Evolutionary conservation across 2,329 filamentous ascomycete species (phyloP).

Genomic region (Chlorencoelia australis): DNA sequence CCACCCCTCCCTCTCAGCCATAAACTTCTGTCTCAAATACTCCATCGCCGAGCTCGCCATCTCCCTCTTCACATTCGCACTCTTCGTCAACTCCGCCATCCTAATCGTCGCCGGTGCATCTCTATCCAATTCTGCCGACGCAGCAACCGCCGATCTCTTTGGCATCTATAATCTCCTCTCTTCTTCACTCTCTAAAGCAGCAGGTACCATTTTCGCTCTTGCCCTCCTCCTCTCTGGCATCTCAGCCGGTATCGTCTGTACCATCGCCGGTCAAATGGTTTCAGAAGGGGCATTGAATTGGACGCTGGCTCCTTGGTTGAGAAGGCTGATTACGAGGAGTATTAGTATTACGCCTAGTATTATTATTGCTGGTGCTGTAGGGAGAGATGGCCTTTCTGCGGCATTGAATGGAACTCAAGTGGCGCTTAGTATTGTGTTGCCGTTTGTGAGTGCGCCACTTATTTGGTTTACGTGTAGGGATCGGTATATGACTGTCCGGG

Average conservation of each 20-base stretch:
- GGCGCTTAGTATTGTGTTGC: slow-evolving; percentile 65
- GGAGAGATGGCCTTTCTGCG: slow-evolving; percentile 56
- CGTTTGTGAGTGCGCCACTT: slow-evolving; percentile 72
- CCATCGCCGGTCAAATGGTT: slow-evolving; percentile 83
- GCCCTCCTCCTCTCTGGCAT: slow-evolving; percentile 72
- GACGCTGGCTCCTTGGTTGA: slow-evolving; percentile 66
- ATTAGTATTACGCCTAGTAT: slow-evolving; percentile 78
- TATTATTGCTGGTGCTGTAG: slow-evolving; percentile 72
- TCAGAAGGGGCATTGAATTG: slow-evolving; percentile 72
- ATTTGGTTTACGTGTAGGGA: slow-evolving; percentile 77
- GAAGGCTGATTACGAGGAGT: slow-evolving; percentile 64
- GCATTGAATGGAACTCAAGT: slow-evolving; percentile 73
- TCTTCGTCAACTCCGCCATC: slow-evolving; percentile 78
- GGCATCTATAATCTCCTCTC: slow-evolving; percentile 67
- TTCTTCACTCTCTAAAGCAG: slow-evolving; percentile 57
- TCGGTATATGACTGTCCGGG: slow-evolving; percentile 59
- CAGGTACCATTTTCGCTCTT: slow-evolving; percentile 75
- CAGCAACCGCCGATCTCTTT: slow-evolving; percentile 67
- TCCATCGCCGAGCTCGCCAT: slow-evolving; percentile 60
- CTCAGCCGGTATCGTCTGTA: slow-evolving; percentile 78
- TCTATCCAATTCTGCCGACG: slow-evolving; percentile 49
- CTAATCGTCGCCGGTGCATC: slow-evolving; percentile 73
- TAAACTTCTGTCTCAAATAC: slow-evolving; percentile 63
- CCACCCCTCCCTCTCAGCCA: slow-evolving; percentile 61
- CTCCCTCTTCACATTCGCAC: slow-evolving; percentile 70